A percentile compares a stretch with the other conserved stretches of the same genome.
Conservation (phyloP, 225 moss, liverwort and hornwort species). For the Climacium dendroides region DNA sequence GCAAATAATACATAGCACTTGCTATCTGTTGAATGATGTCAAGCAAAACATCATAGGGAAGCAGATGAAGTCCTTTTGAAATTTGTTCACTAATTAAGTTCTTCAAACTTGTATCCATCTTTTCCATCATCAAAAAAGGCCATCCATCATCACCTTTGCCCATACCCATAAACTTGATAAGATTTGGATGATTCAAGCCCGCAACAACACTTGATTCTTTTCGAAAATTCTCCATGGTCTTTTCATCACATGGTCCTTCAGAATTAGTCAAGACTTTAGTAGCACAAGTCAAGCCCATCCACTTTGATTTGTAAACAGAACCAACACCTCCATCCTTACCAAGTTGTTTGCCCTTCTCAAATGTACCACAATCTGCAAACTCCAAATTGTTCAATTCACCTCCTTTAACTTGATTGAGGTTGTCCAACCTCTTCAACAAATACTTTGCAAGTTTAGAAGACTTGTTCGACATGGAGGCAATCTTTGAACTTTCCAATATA, state of each 20-base stretch:
- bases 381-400: background rate
- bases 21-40: background rate
- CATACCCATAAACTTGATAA: background rate
- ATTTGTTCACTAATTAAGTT: fast-evolving
- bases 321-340: background rate
- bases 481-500: background rate
- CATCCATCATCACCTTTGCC: background rate
- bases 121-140: background rate
- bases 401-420: background rate
- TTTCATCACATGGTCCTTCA: background rate
- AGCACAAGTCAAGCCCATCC: background rate
- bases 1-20: background rate
- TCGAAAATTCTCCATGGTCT: background rate
- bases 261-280: background rate
- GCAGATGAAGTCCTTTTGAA: background rate
- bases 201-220: background rate
- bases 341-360: background rate
- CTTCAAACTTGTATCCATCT: background rate
- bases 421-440: background rate
- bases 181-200: background rate
- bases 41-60: background rate
- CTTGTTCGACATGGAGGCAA: fast-evolving
- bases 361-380: background rate
- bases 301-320: background rate
- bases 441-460: background rate